Base-by-base conservation (phyloP, 2,329 filamentous ascomycete species). In the Talaromyces sp. region DNA sequence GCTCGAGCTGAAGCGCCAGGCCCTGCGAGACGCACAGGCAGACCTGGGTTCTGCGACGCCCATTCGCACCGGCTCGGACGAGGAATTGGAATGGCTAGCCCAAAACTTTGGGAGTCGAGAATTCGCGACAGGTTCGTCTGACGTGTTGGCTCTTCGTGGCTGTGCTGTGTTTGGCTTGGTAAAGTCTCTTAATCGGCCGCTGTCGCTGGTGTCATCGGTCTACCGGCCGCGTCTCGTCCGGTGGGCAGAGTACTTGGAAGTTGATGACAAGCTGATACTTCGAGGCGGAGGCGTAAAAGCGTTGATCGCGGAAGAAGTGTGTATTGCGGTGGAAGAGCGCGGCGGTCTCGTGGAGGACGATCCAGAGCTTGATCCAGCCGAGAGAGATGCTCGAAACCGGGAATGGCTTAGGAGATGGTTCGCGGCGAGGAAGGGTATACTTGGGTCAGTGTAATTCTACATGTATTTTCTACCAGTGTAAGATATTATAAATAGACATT, bases 191-290 rank as follows among this genome's bases (percentile, higher is more conserved):
- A 78, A 76, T 57, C 72, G 75, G 27, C 79, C 83, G 8, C 76
- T 76, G 1, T 70, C 72, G 3, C 71, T 74, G 31, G 68, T 70
- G 17, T 61, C 65, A 3, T 46, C 63, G 60, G 27, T 89, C 66
- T 80, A 91, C 72, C 73, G 77, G 60, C 73, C 78, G 57, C 80
- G 81, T 63, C 76, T 91, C 48, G 66, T 68, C 56, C 75, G 77
- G 66, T 79, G 83, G 63, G 75, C 91, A 65, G 75, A 80, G 46
- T 90, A 89, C 69, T 71, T 97, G 63, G 81, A 81, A 52, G 75
- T 81, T 41, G 92, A 97, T 75, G 91, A 95, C 74, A 74, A 69
- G 64, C 77, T 93, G 71, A 82, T 97, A 54, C 68, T 80, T 19
- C 76, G 80, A 41, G 83, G 84, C 53, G 89, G 89, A 1, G 89